Conservation (phyloP, 192 early-diverging fungal genomes). For the Linnemannia hyalina region DNA sequence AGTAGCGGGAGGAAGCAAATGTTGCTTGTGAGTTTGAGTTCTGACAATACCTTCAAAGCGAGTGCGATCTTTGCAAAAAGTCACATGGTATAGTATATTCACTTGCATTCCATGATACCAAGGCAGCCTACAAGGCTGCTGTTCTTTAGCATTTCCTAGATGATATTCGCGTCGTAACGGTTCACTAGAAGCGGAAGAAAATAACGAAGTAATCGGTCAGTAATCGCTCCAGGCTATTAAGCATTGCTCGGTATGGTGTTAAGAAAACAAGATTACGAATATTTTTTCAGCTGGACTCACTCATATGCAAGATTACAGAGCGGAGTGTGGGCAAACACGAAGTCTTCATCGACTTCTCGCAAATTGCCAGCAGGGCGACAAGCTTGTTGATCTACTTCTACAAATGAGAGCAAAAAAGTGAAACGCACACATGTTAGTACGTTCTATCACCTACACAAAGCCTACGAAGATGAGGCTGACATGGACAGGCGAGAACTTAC, state of each 20-base stretch:
- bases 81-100: no score
- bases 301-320: no score
- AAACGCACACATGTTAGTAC: neutral
- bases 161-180: conserved; percentile 81
- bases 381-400: conserved; percentile 81
- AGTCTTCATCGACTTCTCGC: conserved; percentile 82
- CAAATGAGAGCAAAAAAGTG: neutral
- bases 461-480: neutral
- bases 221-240: no score
- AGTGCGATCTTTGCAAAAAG: no score
- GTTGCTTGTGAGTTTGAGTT: neutral
- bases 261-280: no score
- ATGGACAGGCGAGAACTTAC: conserved; percentile 36
- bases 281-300: no score
- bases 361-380: conserved; percentile 72
- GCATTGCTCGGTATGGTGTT: no score
- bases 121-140: conserved; percentile 74
- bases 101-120: conserved; percentile 88
- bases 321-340: conserved; percentile 77
- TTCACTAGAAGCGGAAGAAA: no score
- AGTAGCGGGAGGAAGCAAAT: neutral
- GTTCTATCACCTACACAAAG: neutral
- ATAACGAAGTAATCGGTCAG: no score
- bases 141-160: conserved; percentile 79
- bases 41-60: neutral